Evolutionary conservation across 192 early-diverging fungal species (phyloP), one percentile per base, ranked within the genome.

Genomic region (Coemansia asiatica): DNA sequence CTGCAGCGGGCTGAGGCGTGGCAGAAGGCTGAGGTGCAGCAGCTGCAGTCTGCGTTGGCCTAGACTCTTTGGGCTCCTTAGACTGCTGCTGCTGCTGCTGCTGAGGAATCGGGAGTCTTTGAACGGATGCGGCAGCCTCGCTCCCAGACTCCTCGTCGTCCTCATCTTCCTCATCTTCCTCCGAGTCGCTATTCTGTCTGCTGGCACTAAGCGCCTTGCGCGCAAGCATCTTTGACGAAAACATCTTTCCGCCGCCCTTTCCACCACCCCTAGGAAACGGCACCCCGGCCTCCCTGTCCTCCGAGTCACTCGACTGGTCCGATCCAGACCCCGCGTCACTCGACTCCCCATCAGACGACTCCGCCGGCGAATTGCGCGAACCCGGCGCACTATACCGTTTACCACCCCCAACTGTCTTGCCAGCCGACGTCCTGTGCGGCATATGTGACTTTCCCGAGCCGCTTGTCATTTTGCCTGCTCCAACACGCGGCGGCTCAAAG

Each of bases 181-280:
- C 64, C n/a, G 64, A 60, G 1, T 61, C 56, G 56, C 67, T 79
- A 46, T 67, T 67, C 12, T 65, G 68, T 27, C 72, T 56, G 54
- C 68, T 74, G 28, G 47, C 54, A 8, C 51, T 31, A 25, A 75
- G 65, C 10, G 79, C 74, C 50, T 81, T 81, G 10, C 64, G 69
- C 27, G 79, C 79, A 23, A 81, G 73, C 79, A 75, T 75, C 49
- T 81, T 81, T 2, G 79, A 81, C 46, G 79, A 75, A 21, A 81
- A 81, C 79, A 81, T 81, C 29, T 81, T 81, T 25, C 79, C 79
- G 29, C 79, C 79, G 19, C 79, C 79, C 47, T 81, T 81, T 16
- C 78, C 78, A 7, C 77, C 72, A 1, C 78, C 78, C 0, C 67
- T 19, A 1, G 67, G 60, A 33, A 61, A 69, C 28, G 51, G 35